Conservation (phyloP, 345 rosid genomes). For the Citrus sinensis region DVS_A1.0 CM039163.1:43354001-43354500, state of each 20-base stretch:
- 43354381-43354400: neutral
- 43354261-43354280: neutral
- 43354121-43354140: neutral
- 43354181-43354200: neutral
- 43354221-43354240: neutral
- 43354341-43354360: neutral
- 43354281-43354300: neutral
- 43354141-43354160: neutral
- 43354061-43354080: neutral
- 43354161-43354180: neutral
- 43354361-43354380: neutral
- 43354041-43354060: neutral
- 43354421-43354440: neutral
- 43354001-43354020: neutral
- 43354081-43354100: neutral
- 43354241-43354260: neutral
- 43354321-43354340: neutral
- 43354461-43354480: constrained; percentile 6
- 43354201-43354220: neutral
- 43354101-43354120: neutral
- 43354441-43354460: neutral
- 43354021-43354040: neutral
- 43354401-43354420: neutral
- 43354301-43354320: neutral
- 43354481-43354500: constrained; percentile 75